Evolutionary conservation across 1,139 yeast genomes (phyloP), one percentile per base, ranked within the genome.

Genomic region (Kodamaea sp.): DNA sequence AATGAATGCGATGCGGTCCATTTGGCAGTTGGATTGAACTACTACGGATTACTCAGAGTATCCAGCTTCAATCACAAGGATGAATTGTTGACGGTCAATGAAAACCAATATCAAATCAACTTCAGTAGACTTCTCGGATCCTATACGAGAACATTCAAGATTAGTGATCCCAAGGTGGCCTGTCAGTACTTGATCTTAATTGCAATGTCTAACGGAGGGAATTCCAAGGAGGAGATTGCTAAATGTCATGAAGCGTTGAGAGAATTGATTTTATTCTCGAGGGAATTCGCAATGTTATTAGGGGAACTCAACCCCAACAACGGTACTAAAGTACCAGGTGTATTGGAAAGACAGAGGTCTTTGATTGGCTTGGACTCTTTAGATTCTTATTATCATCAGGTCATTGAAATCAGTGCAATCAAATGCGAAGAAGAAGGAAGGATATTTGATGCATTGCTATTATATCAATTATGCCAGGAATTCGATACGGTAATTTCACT

Each of bases 351-450:
- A 44, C 83, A 94, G 53, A 78, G 87, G 61, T 60, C 71, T n/a
- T 67, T 92, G 35, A 70, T 92, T 35, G 69, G 72, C 22, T 66
- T 92, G 41, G 64, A 67, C 6, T 73, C 80, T 47, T 61, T 88
- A 33, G 73, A 75, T 34, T 59, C 58, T 22, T 70, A 65, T 39
- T 55, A 65, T 44, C 60, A 53, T 32, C 78, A 78, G 39, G 88
- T 92, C 29, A 80, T 95, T 5, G 95, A 85, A 51, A 80, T 79
- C 41, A 89, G 96, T 18, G 97, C 97, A 2, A 71, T 74, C 33
- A 80, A 79, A 48, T 95, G 97, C 20, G 94, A 87, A 53, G 95
- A 88, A 47, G 97, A 89, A 55, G 97, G 97, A 3, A 75, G 96
- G 50, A 73, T 82, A 4, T 79, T 85, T 42, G 97, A 94, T 55